Evolutionary conservation across 2,329 filamentous ascomycete genomes (phyloP), one percentile per base, ranked within the genome.

Genomic region (Cryphonectria nitschkei): DNA sequence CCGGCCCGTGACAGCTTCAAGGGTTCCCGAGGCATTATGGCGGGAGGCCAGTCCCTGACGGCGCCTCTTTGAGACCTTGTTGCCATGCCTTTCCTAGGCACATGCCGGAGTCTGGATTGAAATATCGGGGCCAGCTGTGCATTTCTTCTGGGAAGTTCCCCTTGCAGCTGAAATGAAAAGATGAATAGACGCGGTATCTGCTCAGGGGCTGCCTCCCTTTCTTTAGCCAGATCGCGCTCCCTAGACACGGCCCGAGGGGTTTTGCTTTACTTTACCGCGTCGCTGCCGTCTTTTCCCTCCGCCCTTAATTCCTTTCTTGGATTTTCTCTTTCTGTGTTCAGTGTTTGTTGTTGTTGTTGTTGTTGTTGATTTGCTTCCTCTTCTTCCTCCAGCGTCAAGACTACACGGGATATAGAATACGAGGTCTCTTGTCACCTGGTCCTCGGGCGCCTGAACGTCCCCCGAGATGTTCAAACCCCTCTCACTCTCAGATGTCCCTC

Each of bases 161-260:
- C 39, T 64, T 64, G 61, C 61, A 64, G 61, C 13, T 29, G 41
- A 19, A 64, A 46, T 39, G 46, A 29, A 13, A 32, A 19, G 9
- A 8, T 26, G 14, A n/a, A 39, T 32, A 22, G 61, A 29, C 54
- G 29, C 39, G 37, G 41, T n/a, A 64, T 29, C 3, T 26, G 22
- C n/a, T 6, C 26, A 26, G 16, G 16, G 22, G 37, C 14, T 29
- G 39, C 43, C 50, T 65, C 63, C 63, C 63, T 65, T 65, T 37
- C 63, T 65, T 52, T 26, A 65, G 7, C 63, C 32, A 26, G 26
- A 32, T 43, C 50, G 63, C 63, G 29, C 63, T 64, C 63, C 63
- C 63, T 65, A 65, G 41, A 50, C 41, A 41, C 43, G 63, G 63
- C 43, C 39, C 63, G 29, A 52, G 52, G 61, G 14, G 26, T 41